Conservation (phyloP, 192 early-diverging fungal genomes). For the Backusella morwellensis region DNA sequence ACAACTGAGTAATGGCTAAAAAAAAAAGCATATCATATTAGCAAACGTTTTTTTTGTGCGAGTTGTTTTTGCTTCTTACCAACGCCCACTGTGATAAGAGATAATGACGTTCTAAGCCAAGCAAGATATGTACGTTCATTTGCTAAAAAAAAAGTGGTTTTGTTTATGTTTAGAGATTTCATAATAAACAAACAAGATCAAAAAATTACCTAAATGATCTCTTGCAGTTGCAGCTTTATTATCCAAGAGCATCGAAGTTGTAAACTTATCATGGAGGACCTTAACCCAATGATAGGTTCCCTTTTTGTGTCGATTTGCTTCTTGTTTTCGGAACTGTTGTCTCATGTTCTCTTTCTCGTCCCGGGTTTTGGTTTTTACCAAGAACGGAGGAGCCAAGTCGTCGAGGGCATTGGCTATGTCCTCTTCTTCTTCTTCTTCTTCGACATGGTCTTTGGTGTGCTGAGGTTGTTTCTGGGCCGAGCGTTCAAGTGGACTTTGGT, state of each 20-base stretch:
- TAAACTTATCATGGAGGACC: background rate
- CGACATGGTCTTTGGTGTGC: background rate
- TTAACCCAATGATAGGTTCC: background rate
- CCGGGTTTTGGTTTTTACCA: slow-evolving; percentile 6
- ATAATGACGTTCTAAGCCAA: slow-evolving; percentile 76
- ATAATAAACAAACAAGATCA: background rate
- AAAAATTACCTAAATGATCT: slow-evolving; percentile 65
- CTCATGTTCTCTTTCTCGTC: slow-evolving; percentile 7
- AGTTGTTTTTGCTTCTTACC: slow-evolving; percentile 18
- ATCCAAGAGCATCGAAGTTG: slow-evolving; percentile 46
- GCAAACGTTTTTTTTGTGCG: background rate
- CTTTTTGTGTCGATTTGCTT: background rate
- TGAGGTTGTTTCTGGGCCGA: background rate
- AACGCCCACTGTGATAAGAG: slow-evolving; percentile 74
- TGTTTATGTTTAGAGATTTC: background rate
- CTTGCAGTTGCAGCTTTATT: slow-evolving; percentile 79
- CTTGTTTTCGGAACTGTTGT: slow-evolving; percentile 4
- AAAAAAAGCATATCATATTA: background rate
- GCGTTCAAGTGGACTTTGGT: background rate
- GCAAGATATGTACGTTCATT: slow-evolving; percentile 82
- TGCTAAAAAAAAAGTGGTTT: slow-evolving; percentile 32
- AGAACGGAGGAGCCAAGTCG: background rate
- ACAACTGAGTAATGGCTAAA: slow-evolving; percentile 36
- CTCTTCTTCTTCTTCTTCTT: background rate
- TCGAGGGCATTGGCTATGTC: background rate